These are phyloP conservation scores for Nemania sp. DNA, from an alignment of 2,329 filamentous ascomycete species.

Conservation along the genomic window DNA sequence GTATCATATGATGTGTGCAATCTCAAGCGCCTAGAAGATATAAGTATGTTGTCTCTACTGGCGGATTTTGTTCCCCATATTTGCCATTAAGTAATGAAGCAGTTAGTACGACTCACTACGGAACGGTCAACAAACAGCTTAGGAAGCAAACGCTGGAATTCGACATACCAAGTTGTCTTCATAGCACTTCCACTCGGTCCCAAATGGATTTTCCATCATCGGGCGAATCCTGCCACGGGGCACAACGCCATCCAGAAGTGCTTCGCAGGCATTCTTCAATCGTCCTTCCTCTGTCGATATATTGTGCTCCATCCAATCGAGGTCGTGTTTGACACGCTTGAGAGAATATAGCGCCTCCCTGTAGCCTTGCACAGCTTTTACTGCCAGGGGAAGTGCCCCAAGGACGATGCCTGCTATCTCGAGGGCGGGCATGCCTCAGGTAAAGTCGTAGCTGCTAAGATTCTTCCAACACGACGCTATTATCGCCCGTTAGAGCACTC, in stretches of 20 bases:
- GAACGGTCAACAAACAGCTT: not conserved
- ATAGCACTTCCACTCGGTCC: conserved; percentile 7
- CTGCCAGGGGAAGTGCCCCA: conserved; percentile 2
- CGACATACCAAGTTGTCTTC: conserved; percentile 3
- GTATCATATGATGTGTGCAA: not conserved
- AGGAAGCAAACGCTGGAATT: not conserved
- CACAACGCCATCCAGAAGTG: conserved; percentile 1
- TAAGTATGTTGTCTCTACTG: not conserved
- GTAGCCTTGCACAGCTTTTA: conserved; percentile 7
- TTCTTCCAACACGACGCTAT: too few species aligned
- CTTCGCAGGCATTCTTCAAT: not conserved
- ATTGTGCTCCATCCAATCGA: not conserved
- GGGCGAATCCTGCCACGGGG: not conserved
- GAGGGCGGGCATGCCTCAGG: conserved; percentile 6
- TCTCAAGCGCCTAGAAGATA: not conserved
- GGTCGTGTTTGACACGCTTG: not conserved
- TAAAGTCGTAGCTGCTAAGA: not conserved
- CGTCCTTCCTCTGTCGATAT: conserved; percentile 1
- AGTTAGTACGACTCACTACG: not conserved
- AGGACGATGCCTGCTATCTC: conserved; percentile 10
- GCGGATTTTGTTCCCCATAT: not conserved
- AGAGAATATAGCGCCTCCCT: not conserved
- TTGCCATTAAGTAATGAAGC: not conserved
- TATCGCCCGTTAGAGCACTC: not conserved
- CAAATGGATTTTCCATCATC: conserved; percentile 12